Evolutionary conservation across 805 yeast species (phyloP).

Genomic region (Candida sonorensis): DNA sequence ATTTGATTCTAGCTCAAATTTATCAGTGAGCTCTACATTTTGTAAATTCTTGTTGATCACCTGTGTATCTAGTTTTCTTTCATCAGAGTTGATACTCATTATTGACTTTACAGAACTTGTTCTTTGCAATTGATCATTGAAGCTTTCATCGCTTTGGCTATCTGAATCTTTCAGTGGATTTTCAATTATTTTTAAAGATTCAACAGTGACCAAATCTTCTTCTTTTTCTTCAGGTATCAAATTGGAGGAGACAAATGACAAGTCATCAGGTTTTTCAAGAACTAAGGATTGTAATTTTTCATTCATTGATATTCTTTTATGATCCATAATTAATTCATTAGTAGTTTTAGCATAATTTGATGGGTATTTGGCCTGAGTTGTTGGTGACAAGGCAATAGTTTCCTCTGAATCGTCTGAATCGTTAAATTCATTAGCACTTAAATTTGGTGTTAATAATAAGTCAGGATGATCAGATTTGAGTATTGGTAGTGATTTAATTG

Average conservation of each 20-base stretch:
- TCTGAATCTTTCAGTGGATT: no score
- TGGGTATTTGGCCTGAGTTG: conserved; percentile 7
- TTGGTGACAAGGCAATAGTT: conserved; percentile 21
- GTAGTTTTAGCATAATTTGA: conserved; percentile 15
- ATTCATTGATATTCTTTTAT: conserved; percentile 28
- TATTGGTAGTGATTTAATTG: conserved; percentile 28
- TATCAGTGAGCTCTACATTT: conserved; percentile 5
- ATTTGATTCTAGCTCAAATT: not conserved
- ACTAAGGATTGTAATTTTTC: conserved; percentile 40
- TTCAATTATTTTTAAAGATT: no score
- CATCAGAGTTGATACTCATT: conserved; percentile 22
- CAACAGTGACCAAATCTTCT: no score
- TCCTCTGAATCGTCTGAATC: conserved; percentile 26
- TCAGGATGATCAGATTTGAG: no score
- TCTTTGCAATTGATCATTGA: conserved; percentile 27
- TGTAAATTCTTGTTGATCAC: conserved; percentile 10
- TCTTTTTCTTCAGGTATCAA: conserved; percentile 14
- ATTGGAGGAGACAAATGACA: no score
- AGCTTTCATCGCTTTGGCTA: conserved; percentile 19
- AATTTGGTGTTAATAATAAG: no score
- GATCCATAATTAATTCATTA: conserved; percentile 20
- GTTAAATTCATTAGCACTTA: no score
- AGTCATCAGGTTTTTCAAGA: no score
- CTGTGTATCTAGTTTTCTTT: conserved; percentile 20
- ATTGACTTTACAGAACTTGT: conserved; percentile 21